Evolutionary conservation across 2,329 filamentous ascomycete species (phyloP).

Genomic region (Sporothrix brasiliensis): DNA sequence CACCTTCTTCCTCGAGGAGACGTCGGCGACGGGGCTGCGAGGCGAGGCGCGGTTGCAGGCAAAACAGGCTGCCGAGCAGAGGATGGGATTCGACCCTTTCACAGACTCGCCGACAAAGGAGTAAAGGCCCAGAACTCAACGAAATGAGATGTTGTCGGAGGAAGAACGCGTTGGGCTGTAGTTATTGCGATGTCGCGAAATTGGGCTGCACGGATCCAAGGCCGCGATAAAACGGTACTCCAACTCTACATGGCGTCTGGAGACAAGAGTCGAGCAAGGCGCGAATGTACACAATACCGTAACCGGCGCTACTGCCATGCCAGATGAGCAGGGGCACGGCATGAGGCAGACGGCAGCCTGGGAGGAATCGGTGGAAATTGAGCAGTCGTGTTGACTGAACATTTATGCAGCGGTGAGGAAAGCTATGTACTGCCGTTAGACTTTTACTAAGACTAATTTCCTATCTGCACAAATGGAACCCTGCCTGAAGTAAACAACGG

Average conservation of each 20-base stretch:
- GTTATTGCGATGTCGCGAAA: not conserved
- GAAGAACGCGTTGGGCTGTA: slow-evolving; percentile 26
- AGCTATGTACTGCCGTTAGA: slow-evolving; percentile 20
- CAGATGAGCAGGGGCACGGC: not conserved
- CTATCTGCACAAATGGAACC: not conserved
- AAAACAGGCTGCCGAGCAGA: slow-evolving; percentile 52
- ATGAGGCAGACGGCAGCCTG: slow-evolving; percentile 4
- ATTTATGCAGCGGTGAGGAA: not conserved
- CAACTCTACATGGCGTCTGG: not conserved
- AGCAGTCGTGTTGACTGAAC: not conserved
- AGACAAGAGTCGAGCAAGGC: slow-evolving; percentile 9
- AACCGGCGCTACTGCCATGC: slow-evolving; percentile 1
- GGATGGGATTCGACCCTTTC: slow-evolving; percentile 61
- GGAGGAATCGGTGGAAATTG: slow-evolving; percentile 13
- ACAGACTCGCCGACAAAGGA: slow-evolving; percentile 47
- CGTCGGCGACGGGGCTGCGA: slow-evolving; percentile 55
- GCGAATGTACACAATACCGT: slow-evolving; percentile 14
- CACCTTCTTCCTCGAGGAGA: slow-evolving; percentile 77
- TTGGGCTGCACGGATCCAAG: slow-evolving; percentile 9
- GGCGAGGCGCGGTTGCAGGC: slow-evolving; percentile 51
- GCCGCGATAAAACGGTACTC: slow-evolving; percentile 15
- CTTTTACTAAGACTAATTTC: not conserved
- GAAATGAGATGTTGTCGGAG: not conserved
- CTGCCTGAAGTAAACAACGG: slow-evolving; percentile 23
- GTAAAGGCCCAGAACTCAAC: not conserved